These are phyloP conservation scores for Fusarium penzigii DNA, from an alignment of 2,329 filamentous ascomycete genomes.

Conservation along the genomic window DNA sequence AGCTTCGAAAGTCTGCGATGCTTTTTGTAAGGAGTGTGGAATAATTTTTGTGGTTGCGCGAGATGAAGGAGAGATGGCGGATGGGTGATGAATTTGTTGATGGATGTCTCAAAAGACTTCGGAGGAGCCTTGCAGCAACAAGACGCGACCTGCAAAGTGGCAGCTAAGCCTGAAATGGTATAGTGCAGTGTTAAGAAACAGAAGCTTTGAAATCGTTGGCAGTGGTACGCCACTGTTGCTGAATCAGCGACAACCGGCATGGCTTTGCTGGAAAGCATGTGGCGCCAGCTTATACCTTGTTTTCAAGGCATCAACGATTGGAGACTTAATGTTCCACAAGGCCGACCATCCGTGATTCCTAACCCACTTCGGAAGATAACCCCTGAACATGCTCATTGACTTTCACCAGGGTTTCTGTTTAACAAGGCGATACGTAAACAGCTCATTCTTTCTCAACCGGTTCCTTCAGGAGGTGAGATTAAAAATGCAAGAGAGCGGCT, in stretches of 20 bases:
- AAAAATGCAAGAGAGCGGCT: not conserved
- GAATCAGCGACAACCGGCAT: slow-evolving; percentile 7
- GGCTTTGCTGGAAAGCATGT: not conserved
- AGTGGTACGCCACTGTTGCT: slow-evolving; percentile 11
- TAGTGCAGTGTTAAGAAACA: not conserved
- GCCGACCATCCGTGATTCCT: no score
- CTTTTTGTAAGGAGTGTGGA: slow-evolving; percentile 16
- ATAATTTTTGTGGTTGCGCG: slow-evolving; percentile 19
- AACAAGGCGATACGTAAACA: slow-evolving; percentile 4
- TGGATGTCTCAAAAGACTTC: slow-evolving; percentile 24
- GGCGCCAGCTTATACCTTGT: not conserved
- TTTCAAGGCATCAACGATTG: slow-evolving; percentile 7
- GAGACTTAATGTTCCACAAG: not conserved
- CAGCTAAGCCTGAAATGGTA: not conserved
- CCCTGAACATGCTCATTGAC: not conserved
- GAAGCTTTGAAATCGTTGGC: slow-evolving; percentile 2
- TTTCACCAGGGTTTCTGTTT: not conserved
- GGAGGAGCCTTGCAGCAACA: slow-evolving; percentile 23
- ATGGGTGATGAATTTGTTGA: slow-evolving; percentile 31
- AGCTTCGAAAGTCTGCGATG: slow-evolving; percentile 22
- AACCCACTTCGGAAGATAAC: not conserved
- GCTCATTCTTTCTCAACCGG: slow-evolving; percentile 12
- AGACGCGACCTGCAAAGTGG: slow-evolving; percentile 20
- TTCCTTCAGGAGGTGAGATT: not conserved
- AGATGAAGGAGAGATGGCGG: slow-evolving; percentile 16